Evolutionary conservation across 176 grass and related monocot genomes (phyloP), one percentile per base, ranked within the genome.

Genomic region (Canna indica): DNA sequence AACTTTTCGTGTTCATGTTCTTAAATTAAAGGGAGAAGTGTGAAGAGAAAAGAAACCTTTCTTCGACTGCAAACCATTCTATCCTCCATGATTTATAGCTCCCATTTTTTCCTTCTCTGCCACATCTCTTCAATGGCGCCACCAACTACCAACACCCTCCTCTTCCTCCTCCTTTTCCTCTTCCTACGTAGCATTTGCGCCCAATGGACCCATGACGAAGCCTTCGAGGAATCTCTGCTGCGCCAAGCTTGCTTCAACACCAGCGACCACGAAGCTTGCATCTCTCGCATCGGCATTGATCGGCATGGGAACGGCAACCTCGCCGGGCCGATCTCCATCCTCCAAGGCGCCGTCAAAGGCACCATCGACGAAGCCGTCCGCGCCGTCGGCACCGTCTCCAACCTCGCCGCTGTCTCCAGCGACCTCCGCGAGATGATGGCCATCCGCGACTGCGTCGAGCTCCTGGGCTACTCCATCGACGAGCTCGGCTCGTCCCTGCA

Each of bases 181-280:
- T 11, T 77, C 67, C n/a, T 59, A 62, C 54, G 35, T 1, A 0
- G 1, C 64, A 57, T 77, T 42, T 14, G n/a, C 28, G 65, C 47
- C 29, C 24, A 52, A n/a, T 33, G 11, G 20, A 62, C 17, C 18
- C 39, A 63, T 0, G 38, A 76, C n/a, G 75, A 85, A 72, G 78
- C 88, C 68, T 97, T 90, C 70, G 93, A 97, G 76, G 75, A 74
- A 7, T 83, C 84, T 17, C 81, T 97, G 60, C 63, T 97, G 14
- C 86, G 70, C 36, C 88, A 92, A 81, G 93, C 93, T 45, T 97
- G 93, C 82, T 81, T 97, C 71, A 90, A 97, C 75, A 83, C 69
- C 1, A 35, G 72, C 2, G 71, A 70, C 33, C 56, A 16, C 30
- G 64, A 57, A 12, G 71, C 77, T 0, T 96, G 93, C 75, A 65